Evolutionary conservation across 2,329 filamentous ascomycete genomes (phyloP), one percentile per base, ranked within the genome.

Genomic region (Trichoderma atroviride): DNA sequence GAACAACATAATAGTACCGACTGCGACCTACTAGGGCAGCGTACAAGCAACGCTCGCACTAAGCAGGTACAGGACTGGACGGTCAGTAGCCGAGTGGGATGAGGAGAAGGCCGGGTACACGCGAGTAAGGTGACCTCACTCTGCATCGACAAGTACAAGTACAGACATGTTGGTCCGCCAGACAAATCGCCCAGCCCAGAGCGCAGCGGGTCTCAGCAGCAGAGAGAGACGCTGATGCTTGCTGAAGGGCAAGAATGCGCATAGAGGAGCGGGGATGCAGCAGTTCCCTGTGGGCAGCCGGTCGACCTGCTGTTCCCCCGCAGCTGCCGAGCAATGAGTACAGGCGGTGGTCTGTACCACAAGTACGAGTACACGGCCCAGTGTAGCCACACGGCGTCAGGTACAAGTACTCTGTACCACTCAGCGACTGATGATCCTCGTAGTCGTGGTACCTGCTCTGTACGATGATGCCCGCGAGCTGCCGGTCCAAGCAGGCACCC

Each of bases 121-220:
- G 31, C 61, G 35, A 66, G 56, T n/a, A 60, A 37, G 55, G 68
- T 60, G 53, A 69, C 47, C 61, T 69, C 55, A 65, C 68, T 24
- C 40, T 64, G 61, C 61, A 13, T 60, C 53, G 47, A 55, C 3
- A 66, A 43, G 57, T 61, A 56, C 27, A 27, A n/a, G n/a, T n/a
- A n/a, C 50, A 5, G 52, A 11, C 35, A 29, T 58, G 53, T 66
- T 47, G 61, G 62, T 24, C 10, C 27, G 53, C 55, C 61, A 67
- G n/a, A 53, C 64, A 56, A 56, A 55, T 59, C 57, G 16, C 7
- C 29, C 55, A 24, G 27, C 24, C 13, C 29, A 59, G 11, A 56
- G 65, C 52, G 31, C 43, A 22, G 65, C 56, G 65, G 65, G 65
- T 27, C 65, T 52, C 65, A 27, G 53, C 55, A 68, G 64, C 24